Base-by-base conservation (phyloP, 495 filamentous ascomycete genomes). In the Podospora tetraspora region DNA sequence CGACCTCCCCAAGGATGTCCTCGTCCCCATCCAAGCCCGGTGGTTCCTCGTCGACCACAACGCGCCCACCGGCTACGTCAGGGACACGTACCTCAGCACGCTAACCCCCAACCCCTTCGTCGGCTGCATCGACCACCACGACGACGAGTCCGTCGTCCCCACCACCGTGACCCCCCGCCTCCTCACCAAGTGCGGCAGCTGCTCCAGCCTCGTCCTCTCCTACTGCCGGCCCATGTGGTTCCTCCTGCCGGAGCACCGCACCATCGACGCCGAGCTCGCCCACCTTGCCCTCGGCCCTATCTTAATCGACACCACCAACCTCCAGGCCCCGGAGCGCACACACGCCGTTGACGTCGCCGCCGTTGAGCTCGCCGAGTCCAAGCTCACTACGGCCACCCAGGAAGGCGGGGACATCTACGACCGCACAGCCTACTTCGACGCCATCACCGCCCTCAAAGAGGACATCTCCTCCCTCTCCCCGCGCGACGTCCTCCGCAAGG, bases 41-140 rank as follows among this genome's bases (percentile, higher is more conserved):
- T 89, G 87, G 85, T 77, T 92, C 1, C 83, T 99, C 13, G 92
- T 99, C 1, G 95, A 99, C 79, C 96, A 97, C 85, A 98, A 98
- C 73, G 86, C 83, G 3, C 80, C 93, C 21, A 87, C 89, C 13
- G 87, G 88, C 1, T 64, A 52, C 16, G 7, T 74, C 16, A 80
- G 88, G 62, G 78, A 76, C 57, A 59, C 72, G 81, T 76, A 79
- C 8, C 80, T 76, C 58, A 67, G 59, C 34, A 24, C 19, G 30
- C n/a, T 12, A 0, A 16, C 63, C 21, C 24, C 63, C n/a, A 73
- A 74, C 21, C 69, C 72, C 27, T 83, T 94, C 0, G 73, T 85
- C 8, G 95, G 90, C n/a, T 92, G 91, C 66, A 89, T 99, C 59
- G 95, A 99, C 76, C 95, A 99, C 78, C 96, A 98, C 75, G 88